phyloP scores from a whole-genome alignment of 768 basidiomycete species.

The Boletus sensibilis region DNA sequence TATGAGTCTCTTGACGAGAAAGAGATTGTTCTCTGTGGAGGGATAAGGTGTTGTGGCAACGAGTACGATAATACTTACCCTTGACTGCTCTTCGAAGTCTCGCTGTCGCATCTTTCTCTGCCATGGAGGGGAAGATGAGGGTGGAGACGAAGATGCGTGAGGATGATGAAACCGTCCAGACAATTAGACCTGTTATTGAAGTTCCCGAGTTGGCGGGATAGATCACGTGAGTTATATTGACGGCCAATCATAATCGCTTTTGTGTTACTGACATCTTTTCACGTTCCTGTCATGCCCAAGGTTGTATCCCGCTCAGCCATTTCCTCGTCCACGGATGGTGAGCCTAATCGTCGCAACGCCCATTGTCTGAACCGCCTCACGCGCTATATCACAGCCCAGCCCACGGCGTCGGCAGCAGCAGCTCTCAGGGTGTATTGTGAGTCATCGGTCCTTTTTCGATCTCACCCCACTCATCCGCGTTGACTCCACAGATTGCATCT shows the following conservation, averaged over 20 bases:
- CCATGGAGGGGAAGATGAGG: conserved; percentile 49
- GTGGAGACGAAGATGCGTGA: conserved; percentile 22
- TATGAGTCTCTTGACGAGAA: conserved; percentile 85
- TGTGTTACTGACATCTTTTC: background rate
- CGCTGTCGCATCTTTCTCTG: conserved; percentile 76
- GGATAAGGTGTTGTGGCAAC: conserved; percentile 15
- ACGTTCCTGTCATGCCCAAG: conserved; percentile 68
- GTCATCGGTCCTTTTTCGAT: conserved; percentile 28
- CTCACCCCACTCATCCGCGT: conserved; percentile 10
- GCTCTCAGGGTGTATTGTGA: conserved; percentile 80
- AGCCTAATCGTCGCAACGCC: conserved; percentile 16
- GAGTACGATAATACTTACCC: conserved; percentile 41
- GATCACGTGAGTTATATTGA: conserved; percentile 29
- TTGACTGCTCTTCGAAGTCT: conserved; percentile 79
- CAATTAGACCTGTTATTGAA: conserved; percentile 25
- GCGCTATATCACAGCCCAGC: conserved; percentile 51
- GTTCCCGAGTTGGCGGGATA: conserved; percentile 9
- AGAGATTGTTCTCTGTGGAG: conserved; percentile 84
- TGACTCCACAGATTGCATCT: conserved; percentile 67
- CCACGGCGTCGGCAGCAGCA: conserved; percentile 75
- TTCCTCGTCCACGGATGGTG: conserved; percentile 85
- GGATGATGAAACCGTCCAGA: conserved; percentile 21
- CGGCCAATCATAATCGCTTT: conserved; percentile 1
- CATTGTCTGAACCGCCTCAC: background rate
- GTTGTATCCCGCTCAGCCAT: conserved; percentile 87